phyloP scores from a whole-genome alignment of 1,284 basidiomycete genomes.

The Leccinum pachyderme region DNA sequence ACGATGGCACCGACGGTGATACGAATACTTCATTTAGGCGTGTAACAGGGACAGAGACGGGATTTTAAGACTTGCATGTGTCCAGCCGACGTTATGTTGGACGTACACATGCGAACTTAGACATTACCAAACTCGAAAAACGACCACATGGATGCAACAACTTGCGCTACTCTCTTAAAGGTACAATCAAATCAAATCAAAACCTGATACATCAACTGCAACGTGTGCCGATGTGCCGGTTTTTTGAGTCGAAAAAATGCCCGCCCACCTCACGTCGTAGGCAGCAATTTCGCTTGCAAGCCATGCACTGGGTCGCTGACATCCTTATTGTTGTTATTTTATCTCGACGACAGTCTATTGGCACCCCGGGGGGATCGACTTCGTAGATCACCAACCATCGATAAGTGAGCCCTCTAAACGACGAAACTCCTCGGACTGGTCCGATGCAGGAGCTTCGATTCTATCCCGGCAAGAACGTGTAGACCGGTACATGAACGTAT shows the following conservation, averaged over 20 bases:
- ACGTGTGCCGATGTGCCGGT: background rate
- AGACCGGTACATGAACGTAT: background rate
- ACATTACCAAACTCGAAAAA: background rate
- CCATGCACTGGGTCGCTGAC: background rate
- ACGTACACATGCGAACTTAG: background rate
- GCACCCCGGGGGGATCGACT: background rate
- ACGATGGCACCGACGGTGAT: background rate
- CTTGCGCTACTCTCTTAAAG: background rate
- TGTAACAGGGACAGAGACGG: background rate
- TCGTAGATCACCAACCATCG: background rate
- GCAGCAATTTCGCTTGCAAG: background rate
- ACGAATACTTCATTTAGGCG: background rate
- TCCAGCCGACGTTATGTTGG: background rate
- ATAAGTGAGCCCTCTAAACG: background rate
- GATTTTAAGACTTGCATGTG: background rate
- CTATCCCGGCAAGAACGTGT: slow-evolving; percentile 7
- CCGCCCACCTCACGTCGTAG: background rate
- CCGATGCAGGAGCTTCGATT: background rate
- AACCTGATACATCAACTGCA: background rate
- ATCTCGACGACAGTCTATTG: background rate
- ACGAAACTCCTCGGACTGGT: slow-evolving; percentile 25
- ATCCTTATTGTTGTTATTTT: background rate
- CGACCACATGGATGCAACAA: slow-evolving; percentile 5
- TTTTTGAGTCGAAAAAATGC: background rate
- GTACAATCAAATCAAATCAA: background rate